Percentiles rank a stretch among this genome's conserved stretches.
phyloP scores from a whole-genome alignment of 2,329 filamentous ascomycete species.

The Phialocephala subalpina region DNA sequence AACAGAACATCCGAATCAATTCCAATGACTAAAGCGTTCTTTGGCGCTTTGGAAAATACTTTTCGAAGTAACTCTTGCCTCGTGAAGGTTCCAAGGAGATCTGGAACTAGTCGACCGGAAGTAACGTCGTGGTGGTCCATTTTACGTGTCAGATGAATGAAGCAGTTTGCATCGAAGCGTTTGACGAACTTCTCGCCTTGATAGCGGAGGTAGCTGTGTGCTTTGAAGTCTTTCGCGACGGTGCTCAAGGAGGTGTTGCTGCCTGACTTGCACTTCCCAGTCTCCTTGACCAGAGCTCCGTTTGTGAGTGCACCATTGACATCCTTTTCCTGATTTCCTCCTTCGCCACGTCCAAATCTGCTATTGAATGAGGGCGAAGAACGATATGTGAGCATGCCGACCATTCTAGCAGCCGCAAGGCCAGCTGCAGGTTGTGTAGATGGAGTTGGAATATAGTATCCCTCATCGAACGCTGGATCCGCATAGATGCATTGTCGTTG shows the following conservation, averaged over 20 bases:
- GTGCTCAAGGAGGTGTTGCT: neutral
- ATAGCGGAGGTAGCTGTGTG: constrained; percentile 96
- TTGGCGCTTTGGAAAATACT: neutral
- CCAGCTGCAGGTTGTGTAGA: neutral
- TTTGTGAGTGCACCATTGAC: constrained; percentile 48
- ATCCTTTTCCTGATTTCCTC: neutral
- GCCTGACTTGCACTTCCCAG: constrained; percentile 46
- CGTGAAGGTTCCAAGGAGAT: neutral
- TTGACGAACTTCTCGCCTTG: constrained; percentile 97
- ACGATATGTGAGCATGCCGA: neutral
- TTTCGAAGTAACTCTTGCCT: neutral
- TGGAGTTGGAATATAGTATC: neutral
- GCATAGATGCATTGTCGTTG: constrained; percentile 2
- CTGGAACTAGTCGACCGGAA: neutral
- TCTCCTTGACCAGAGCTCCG: constrained; percentile 44
- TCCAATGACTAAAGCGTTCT: neutral
- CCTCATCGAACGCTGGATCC: neutral
- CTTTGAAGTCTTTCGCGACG: constrained; percentile 90
- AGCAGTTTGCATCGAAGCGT: constrained; percentile 97
- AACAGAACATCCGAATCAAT: constrained; percentile 3
- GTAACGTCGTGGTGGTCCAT: constrained; percentile 97
- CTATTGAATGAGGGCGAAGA: constrained; percentile 1
- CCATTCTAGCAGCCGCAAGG: constrained; percentile 2
- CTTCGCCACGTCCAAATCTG: constrained; percentile 7
- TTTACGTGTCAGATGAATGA: constrained; percentile 98